Evolutionary conservation across 768 basidiomycete genomes (phyloP).

Genomic region (Mrakia gelida): DNA sequence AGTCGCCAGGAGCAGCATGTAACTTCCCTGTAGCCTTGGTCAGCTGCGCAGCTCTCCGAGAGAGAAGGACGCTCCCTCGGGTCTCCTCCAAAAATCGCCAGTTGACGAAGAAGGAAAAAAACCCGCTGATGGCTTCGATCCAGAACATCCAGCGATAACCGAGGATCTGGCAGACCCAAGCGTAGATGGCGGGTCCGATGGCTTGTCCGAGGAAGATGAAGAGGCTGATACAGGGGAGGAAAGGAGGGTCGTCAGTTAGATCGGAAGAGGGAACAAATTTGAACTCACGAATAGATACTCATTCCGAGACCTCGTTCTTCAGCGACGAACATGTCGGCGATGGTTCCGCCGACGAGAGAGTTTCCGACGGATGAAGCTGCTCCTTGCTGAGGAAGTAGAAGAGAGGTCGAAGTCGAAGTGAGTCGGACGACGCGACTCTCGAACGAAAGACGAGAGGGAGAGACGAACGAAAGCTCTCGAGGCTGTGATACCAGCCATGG

Average conservation of each 20-base stretch:
- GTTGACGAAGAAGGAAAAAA: slow-evolving; percentile 35
- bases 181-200: slow-evolving; percentile 33
- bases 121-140: slow-evolving; percentile 37
- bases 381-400: slow-evolving; percentile 36
- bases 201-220: slow-evolving; percentile 29
- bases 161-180: slow-evolving; percentile 36
- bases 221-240: background rate
- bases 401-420: background rate
- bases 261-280: slow-evolving; percentile 14
- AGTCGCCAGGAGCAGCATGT: slow-evolving; percentile 39
- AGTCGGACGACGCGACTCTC: background rate
- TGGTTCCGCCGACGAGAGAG: slow-evolving; percentile 42
- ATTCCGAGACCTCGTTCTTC: slow-evolving; percentile 38
- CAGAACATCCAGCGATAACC: slow-evolving; percentile 41
- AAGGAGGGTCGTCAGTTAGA: background rate
- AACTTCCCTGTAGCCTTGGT: slow-evolving; percentile 39
- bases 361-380: slow-evolving; percentile 40
- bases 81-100: slow-evolving; percentile 39
- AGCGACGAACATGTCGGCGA: slow-evolving; percentile 34
- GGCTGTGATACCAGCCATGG: slow-evolving; percentile 36
- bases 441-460: background rate
- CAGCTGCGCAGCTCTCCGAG: slow-evolving; percentile 36
- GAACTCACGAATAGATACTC: slow-evolving; percentile 39
- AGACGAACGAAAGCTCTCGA: slow-evolving; percentile 38
- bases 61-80: slow-evolving; percentile 39